These are phyloP conservation scores for Gillenia trifoliata DNA, from an alignment of 306 rosid genomes.

Conservation along the genomic window DNA sequence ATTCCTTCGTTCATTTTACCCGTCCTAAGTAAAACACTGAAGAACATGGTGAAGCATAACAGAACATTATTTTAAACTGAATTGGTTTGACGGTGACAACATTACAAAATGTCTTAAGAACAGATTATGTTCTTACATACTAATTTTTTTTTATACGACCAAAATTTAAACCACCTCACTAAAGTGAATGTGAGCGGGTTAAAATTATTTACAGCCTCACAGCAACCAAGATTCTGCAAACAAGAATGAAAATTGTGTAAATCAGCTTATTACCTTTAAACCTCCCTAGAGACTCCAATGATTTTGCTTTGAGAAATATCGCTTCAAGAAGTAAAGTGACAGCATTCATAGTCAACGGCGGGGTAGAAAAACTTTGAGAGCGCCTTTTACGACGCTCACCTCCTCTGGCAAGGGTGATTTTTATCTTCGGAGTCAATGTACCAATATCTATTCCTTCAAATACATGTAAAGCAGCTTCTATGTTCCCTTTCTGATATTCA, in stretches of 20 bases:
- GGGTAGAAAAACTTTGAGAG: slow-evolving; percentile 46
- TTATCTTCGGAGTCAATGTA: slow-evolving; percentile 63
- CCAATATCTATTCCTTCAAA: slow-evolving; percentile 80
- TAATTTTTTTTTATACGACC: neutral
- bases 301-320: slow-evolving; percentile 76
- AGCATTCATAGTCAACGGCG: slow-evolving; percentile 65
- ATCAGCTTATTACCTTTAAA: slow-evolving; percentile 60
- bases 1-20: neutral
- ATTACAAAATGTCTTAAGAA: neutral
- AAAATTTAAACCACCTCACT: neutral
- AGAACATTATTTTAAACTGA: neutral
- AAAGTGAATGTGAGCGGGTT: slow-evolving; percentile 2
- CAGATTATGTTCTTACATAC: neutral
- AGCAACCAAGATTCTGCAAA: slow-evolving; percentile 18
- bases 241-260: slow-evolving; percentile 7
- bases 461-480: slow-evolving; percentile 81
- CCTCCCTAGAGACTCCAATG: slow-evolving; percentile 64
- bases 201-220: slow-evolving; percentile 13
- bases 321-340: slow-evolving; percentile 80
- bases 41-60: neutral
- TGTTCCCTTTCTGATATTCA: slow-evolving; percentile 92
- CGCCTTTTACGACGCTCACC: slow-evolving; percentile 44
- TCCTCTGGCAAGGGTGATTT: slow-evolving; percentile 54
- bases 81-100: neutral
- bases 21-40: neutral